Conservation (phyloP, 768 basidiomycete species). For the Mrakia hoshinonis region DNA sequence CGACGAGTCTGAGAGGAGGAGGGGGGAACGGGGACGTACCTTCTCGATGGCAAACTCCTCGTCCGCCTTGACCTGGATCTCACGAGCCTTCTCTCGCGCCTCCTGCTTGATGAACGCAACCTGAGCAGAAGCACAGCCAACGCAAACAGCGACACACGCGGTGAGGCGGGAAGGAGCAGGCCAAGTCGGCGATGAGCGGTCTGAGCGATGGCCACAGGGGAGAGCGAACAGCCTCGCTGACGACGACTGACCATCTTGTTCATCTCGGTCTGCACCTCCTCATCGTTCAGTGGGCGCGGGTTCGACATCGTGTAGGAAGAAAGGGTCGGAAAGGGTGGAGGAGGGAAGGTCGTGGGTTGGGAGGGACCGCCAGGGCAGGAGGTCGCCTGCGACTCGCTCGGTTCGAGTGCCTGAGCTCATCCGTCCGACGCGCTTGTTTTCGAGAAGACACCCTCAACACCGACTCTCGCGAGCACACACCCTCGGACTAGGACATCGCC, state of each 20-base stretch:
- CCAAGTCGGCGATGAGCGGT: slow-evolving; percentile 18
- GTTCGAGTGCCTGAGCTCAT: too few species aligned
- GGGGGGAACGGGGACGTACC: slow-evolving; percentile 41
- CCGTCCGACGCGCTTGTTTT: too few species aligned
- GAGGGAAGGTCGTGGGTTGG: not conserved
- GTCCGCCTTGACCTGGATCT: slow-evolving; percentile 94
- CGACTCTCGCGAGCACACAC: too few species aligned
- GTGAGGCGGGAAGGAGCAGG: slow-evolving; percentile 6
- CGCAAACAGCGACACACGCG: not conserved
- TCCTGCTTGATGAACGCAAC: slow-evolving; percentile 99
- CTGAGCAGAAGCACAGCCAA: slow-evolving; percentile 42
- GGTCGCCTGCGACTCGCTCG: not conserved
- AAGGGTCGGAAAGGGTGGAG: not conserved
- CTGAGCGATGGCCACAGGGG: not conserved
- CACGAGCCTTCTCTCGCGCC: slow-evolving; percentile 91
- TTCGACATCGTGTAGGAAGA: slow-evolving; percentile 48
- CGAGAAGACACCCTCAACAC: not conserved
- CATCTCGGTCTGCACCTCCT: slow-evolving; percentile 93
- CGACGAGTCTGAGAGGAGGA: too few species aligned
- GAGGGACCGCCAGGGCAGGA: not conserved
- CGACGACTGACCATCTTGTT: slow-evolving; percentile 80
- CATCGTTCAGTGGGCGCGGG: slow-evolving; percentile 65
- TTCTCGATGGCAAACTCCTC: slow-evolving; percentile 99
- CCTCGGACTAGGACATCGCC: too few species aligned
- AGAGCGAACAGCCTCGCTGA: not conserved